phyloP scores from a whole-genome alignment of 495 filamentous ascomycete species.

The Lophiotrema nucula region DNA sequence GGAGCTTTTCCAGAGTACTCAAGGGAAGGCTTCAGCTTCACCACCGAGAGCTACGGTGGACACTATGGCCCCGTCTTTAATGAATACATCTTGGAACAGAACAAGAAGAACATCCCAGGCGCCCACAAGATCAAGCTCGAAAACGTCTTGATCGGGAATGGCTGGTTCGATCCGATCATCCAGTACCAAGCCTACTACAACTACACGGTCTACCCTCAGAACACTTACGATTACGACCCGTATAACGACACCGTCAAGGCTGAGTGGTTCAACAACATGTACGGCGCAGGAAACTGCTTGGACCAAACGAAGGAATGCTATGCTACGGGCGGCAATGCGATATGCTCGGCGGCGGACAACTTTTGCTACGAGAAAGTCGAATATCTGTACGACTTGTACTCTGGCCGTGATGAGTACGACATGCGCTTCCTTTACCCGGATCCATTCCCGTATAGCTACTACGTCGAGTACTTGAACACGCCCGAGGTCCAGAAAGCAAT shows the following conservation, averaged over 20 bases:
- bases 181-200: conserved; percentile 67
- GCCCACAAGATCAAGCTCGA: conserved; percentile 54
- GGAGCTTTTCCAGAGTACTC: conserved; percentile 64
- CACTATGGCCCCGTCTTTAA: conserved; percentile 56
- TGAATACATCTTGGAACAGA: conserved; percentile 64
- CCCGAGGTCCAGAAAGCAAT: conserved; percentile 56
- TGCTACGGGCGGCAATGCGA: conserved; percentile 44
- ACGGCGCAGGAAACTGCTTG: conserved; percentile 61
- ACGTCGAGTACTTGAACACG: conserved; percentile 58
- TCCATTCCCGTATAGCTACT: conserved; percentile 61
- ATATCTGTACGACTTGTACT: conserved; percentile 51
- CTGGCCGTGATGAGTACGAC: conserved; percentile 60
- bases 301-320: conserved; percentile 56
- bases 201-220: conserved; percentile 55
- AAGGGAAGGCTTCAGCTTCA: conserved; percentile 45
- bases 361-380: conserved; percentile 60
- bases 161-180: conserved; percentile 59
- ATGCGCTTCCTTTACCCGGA: conserved; percentile 56
- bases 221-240: conserved; percentile 56
- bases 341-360: conserved; percentile 51
- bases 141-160: conserved; percentile 58
- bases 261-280: conserved; percentile 60
- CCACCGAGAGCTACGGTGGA: conserved; percentile 51
- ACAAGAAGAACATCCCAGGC: conserved; percentile 52
- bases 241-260: conserved; percentile 34